Percentiles rank a stretch among this genome's conserved stretches.
phyloP scores from a whole-genome alignment of 106 monocot genomes.

The Ottelia alismoides region DNA sequence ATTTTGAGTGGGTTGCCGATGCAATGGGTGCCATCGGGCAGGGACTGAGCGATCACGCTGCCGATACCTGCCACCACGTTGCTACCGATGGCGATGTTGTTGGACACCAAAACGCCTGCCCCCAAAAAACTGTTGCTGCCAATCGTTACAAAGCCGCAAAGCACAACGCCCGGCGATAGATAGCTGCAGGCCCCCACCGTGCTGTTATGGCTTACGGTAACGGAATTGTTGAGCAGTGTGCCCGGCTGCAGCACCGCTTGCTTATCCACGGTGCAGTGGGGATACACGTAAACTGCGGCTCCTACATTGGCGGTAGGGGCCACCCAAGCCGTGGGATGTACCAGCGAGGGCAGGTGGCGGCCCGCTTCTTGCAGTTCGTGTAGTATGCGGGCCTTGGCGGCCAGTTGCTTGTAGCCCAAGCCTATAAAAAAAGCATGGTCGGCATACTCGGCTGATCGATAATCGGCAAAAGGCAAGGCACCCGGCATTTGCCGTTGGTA shows the following conservation, averaged over 20 bases:
- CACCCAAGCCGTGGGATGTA: neutral
- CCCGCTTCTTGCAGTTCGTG: too few relatives aligned
- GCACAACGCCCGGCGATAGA: neutral
- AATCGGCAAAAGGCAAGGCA: too few relatives aligned
- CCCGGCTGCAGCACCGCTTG: neutral
- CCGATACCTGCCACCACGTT: neutral
- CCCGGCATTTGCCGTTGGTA: too few relatives aligned
- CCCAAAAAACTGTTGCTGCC: neutral
- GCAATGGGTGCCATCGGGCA: neutral
- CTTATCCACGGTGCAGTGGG: neutral
- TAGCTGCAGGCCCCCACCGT: neutral
- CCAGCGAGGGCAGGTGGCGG: neutral
- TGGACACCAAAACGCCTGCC: neutral
- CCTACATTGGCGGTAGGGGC: neutral
- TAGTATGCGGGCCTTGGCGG: too few relatives aligned
- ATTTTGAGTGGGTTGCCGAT: too few relatives aligned
- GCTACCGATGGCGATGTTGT: neutral
- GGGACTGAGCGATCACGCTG: neutral
- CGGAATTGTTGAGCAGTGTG: neutral
- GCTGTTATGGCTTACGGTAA: neutral
- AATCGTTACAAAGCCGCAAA: neutral
- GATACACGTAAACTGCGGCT: neutral
- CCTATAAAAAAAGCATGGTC: too few relatives aligned
- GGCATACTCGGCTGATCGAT: too few relatives aligned
- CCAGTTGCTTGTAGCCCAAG: too few relatives aligned